Evolutionary conservation across 1,284 basidiomycete species (phyloP), one percentile per base, ranked within the genome.

Genomic region (Omphalotus olearius): DNA sequence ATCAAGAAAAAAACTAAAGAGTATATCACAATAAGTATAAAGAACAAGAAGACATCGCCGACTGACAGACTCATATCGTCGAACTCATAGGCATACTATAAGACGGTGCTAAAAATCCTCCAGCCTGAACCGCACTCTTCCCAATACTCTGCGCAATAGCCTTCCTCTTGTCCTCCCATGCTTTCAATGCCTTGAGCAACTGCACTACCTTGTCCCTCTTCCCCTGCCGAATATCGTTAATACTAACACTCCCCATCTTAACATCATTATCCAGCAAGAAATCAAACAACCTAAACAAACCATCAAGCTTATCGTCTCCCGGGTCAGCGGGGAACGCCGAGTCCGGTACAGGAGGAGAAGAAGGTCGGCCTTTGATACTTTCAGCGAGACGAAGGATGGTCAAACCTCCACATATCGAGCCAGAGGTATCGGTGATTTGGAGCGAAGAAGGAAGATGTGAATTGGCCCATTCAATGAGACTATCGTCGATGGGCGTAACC

Each of bases 191-290:
- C 58, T 78, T 82, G 59, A 96, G 66, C 23, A 96, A 70, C 64
- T 91, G 83, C 6, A 85, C 61, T 57, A 94, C 81, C 71, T 90
- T 92, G 40, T 86, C 84, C 39, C 80, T 73, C 64, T 88, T 89
- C 37, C 88, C 91, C 55, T 81, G 79, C 49, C 89, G 75, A 41
- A 97, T 76, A 66, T 96, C 93, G 64, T 94, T 94, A 69, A 96
- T 93, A 61, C 89, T 93, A 30, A 95, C 86, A 56, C 79, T 83
- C 9, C 88, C 92, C 73, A 93, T 89, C 69, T 88, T 88, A 52
- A 95, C 83, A 50, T 91, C 91, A 56, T 91, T 89, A 61, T 93
- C 91, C 39, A 94, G 79, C 48, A 95, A 69, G 66, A 91, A 92
- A 68, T 95, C 92, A 69, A 93, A 93, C 54, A 94, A 73, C 53